phyloP scores from a whole-genome alignment of 2,329 filamentous ascomycete genomes.

The Diaporthe citri region DNA sequence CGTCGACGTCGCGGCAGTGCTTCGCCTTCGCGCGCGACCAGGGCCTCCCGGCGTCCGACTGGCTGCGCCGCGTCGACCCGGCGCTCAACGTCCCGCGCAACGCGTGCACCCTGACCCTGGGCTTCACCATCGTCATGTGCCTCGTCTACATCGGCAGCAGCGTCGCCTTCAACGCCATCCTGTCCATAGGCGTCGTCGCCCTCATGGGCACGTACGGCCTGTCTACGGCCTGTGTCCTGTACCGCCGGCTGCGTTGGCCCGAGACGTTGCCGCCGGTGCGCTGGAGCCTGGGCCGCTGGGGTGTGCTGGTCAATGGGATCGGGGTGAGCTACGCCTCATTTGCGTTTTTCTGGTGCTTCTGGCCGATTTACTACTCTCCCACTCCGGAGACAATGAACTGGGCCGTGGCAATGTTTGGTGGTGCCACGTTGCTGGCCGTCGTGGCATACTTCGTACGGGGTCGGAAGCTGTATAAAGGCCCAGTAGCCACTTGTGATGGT shows the following conservation, averaged over 20 bases:
- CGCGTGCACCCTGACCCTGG: neutral
- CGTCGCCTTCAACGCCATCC: slow-evolving; percentile 22
- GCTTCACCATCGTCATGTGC: neutral
- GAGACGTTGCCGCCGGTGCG: slow-evolving; percentile 52
- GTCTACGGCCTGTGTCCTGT: slow-evolving; percentile 58
- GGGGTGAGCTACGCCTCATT: slow-evolving; percentile 59
- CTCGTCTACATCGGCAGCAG: slow-evolving; percentile 9
- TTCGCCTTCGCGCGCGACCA: slow-evolving; percentile 66
- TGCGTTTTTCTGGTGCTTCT: slow-evolving; percentile 62
- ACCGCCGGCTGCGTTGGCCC: slow-evolving; percentile 53
- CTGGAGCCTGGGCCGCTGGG: slow-evolving; percentile 57
- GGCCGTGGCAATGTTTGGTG: slow-evolving; percentile 58
- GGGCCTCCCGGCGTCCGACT: slow-evolving; percentile 55
- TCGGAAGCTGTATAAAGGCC: slow-evolving; percentile 34
- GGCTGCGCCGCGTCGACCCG: slow-evolving; percentile 49
- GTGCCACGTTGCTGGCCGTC: slow-evolving; percentile 53
- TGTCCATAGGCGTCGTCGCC: slow-evolving; percentile 62
- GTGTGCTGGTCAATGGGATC: slow-evolving; percentile 56
- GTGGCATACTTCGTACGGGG: slow-evolving; percentile 53
- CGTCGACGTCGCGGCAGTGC: slow-evolving; percentile 69
- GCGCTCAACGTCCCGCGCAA: slow-evolving; percentile 19
- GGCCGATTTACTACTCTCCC: slow-evolving; percentile 55
- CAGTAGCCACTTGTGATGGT: slow-evolving; percentile 16
- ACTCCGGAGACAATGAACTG: slow-evolving; percentile 61
- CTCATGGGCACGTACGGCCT: slow-evolving; percentile 66